These are phyloP conservation scores for Ophiostoma sp. DNA, from an alignment of 2,329 filamentous ascomycete genomes.

Conservation along the genomic window DNA sequence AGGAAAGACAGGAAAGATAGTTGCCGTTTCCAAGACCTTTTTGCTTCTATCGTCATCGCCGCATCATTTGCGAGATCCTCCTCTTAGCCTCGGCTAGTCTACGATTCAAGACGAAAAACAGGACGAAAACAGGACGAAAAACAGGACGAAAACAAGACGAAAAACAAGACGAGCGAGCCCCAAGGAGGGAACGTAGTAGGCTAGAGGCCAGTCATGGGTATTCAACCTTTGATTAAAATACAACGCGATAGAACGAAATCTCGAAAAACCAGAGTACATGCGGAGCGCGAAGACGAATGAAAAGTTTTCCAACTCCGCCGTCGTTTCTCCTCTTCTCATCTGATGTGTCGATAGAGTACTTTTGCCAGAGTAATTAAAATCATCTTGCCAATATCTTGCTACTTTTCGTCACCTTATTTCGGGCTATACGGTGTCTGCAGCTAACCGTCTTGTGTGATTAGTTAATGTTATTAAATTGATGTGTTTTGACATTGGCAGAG, in stretches of 20 bases:
- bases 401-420: neutral
- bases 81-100: neutral
- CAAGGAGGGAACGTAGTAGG: too few relatives aligned
- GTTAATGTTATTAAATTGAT: too few relatives aligned
- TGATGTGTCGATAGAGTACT: neutral
- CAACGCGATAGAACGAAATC: too few relatives aligned
- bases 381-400: neutral
- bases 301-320: neutral
- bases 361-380: neutral
- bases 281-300: neutral
- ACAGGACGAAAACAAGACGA: too few relatives aligned
- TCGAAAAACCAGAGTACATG: too few relatives aligned
- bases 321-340: neutral
- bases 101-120: conserved; percentile 10
- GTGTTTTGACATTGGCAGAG: neutral
- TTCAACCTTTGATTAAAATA: too few relatives aligned
- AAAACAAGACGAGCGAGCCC: too few relatives aligned
- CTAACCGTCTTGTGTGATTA: neutral
- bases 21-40: neutral
- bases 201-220: too few relatives aligned
- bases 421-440: neutral
- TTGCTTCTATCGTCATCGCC: conserved; percentile 5
- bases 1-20: too few relatives aligned
- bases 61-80: conserved; percentile 13
- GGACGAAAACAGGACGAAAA: too few relatives aligned